A percentile compares a stretch with the other conserved stretches of the same genome.
Evolutionary conservation across 306 rosid species (phyloP).

Genomic region (Glycine tomentella): DNA sequence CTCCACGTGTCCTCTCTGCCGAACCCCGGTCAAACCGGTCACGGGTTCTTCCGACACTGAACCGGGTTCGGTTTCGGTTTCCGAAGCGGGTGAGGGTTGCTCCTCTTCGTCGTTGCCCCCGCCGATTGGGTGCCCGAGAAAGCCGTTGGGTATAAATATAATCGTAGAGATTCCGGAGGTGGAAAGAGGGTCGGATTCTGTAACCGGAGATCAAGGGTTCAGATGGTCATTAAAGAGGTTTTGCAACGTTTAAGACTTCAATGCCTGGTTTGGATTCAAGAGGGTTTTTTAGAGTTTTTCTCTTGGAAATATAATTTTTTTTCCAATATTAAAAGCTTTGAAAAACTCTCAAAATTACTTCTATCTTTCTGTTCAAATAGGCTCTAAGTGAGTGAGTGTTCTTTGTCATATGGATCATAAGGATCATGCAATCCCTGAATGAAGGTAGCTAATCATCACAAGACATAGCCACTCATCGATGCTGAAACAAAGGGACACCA

Average conservation of each 20-base stretch:
- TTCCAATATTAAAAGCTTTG: too few species aligned
- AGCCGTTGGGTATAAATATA: constrained; percentile 41
- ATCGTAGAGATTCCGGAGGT: constrained; percentile 6
- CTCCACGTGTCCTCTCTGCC: constrained; percentile 68
- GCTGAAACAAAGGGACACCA: too few species aligned
- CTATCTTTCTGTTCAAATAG: too few species aligned
- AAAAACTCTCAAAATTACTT: too few species aligned
- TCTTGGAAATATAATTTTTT: too few species aligned
- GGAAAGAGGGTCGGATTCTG: constrained; percentile 13
- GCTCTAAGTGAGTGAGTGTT: too few species aligned
- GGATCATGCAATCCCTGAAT: too few species aligned
- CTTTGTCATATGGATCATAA: too few species aligned
- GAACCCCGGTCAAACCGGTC: constrained; percentile 42
- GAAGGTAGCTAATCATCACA: too few species aligned
- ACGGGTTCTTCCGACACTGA: not conserved
- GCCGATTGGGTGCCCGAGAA: constrained; percentile 45
- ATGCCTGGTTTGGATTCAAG: too few species aligned
- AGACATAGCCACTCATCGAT: too few species aligned
- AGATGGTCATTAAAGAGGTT: constrained; percentile 43
- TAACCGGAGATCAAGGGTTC: not conserved
- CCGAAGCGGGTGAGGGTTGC: constrained; percentile 36
- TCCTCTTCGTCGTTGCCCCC: constrained; percentile 36
- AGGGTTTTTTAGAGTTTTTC: too few species aligned
- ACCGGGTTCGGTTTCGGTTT: not conserved
- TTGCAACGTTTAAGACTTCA: constrained; percentile 40